Evolutionary conservation across 805 yeast genomes (phyloP).

Genomic region (Maudiozyma bulderi): DNA sequence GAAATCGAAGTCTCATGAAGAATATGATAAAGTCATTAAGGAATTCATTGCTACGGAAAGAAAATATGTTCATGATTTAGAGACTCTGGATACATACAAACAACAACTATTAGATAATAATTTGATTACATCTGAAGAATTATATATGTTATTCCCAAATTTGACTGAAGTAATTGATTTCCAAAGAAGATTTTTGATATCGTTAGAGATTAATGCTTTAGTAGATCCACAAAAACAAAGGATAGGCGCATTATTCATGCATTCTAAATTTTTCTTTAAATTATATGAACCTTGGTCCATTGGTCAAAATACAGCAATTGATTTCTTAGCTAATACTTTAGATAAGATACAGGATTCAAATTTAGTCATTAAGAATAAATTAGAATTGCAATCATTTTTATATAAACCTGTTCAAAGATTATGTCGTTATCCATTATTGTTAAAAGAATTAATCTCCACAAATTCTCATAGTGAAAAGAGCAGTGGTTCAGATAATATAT

Average conservation of each 20-base stretch:
- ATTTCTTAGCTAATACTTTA: conserved; percentile 45
- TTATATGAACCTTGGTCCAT: conserved; percentile 92
- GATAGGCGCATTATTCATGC: conserved; percentile 80
- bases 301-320: conserved; percentile 81
- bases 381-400: conserved; percentile 81
- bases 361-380: conserved; percentile 69
- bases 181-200: conserved; percentile 80
- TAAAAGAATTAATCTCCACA: conserved; percentile 54
- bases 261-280: conserved; percentile 75
- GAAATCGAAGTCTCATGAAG: conserved; percentile 23
- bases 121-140: conserved; percentile 64
- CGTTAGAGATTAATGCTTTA: conserved; percentile 77
- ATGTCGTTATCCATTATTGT: conserved; percentile 85
- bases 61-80: conserved; percentile 85
- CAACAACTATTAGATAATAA: conserved; percentile 58
- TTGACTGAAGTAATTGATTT: conserved; percentile 76
- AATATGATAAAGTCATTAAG: conserved; percentile 51
- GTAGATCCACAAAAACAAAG: conserved; percentile 70
- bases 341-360: conserved; percentile 44
- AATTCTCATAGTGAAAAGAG: conserved; percentile 1
- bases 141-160: conserved; percentile 78
- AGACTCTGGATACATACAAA: conserved; percentile 58
- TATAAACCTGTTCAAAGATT: conserved; percentile 93
- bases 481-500: conserved; percentile 1
- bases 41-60: conserved; percentile 88